Conservation (phyloP, 352 stramenopile species). For the Thalassiosira ordinaria region DNA sequence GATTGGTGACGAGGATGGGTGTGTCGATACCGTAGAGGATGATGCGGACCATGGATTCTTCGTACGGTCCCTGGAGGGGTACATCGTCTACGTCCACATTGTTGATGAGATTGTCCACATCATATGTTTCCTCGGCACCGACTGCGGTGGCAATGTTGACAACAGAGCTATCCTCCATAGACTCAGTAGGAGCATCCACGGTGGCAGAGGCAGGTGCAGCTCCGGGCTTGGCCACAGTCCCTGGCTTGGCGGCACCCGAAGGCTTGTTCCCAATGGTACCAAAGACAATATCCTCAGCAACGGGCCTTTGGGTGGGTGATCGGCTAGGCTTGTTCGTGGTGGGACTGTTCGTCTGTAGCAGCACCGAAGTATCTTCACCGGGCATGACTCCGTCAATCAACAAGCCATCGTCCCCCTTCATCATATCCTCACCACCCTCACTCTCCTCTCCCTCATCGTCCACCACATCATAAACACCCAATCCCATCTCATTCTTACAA, state of each 20-base stretch:
- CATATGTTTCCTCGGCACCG: no score
- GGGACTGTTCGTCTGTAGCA: background rate
- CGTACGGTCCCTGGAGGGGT: conserved; percentile 44
- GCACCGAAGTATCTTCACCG: no score
- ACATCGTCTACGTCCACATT: no score
- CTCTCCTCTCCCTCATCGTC: background rate
- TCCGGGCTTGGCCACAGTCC: no score
- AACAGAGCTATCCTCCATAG: no score
- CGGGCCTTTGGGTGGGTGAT: background rate
- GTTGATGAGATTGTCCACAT: no score
- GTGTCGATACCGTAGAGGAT: conserved; percentile 54
- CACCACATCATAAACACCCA: conserved; percentile 26
- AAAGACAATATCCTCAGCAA: background rate
- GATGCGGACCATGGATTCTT: conserved; percentile 48
- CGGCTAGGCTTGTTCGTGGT: background rate
- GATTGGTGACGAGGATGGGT: no score
- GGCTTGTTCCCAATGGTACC: background rate
- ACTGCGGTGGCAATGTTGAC: no score
- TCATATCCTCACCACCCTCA: background rate
- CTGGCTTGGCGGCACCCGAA: no score
- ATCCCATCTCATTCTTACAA: conserved; percentile 63
- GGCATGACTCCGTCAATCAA: no score
- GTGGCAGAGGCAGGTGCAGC: no score
- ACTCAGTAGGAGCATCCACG: no score
- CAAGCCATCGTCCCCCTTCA: conserved; percentile 6